Evolutionary conservation across 495 filamentous ascomycete species (phyloP), one percentile per base, ranked within the genome.

Genomic region (Penicillium coprophilum): DNA sequence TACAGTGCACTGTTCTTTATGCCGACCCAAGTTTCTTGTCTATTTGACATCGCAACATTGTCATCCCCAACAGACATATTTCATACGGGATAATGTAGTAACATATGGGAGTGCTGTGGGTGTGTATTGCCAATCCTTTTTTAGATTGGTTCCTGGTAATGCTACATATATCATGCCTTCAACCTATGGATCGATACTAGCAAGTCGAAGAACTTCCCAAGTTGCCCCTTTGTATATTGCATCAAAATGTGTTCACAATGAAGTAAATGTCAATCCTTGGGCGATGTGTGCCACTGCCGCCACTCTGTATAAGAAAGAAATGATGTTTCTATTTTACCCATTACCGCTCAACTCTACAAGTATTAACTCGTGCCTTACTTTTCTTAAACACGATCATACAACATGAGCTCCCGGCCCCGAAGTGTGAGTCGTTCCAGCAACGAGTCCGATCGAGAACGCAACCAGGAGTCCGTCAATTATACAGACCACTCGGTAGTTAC

Each of bases 161-260:
- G 32, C 5, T n/a, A n/a, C 7, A 32, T 32, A 32, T 32, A 32
- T 31, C 30, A n/a, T n/a, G n/a, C n/a, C n/a, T n/a, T n/a, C n/a
- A n/a, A n/a, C n/a, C n/a, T n/a, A n/a, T n/a, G n/a, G n/a, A n/a
- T n/a, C n/a, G n/a, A n/a, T n/a, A n/a, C n/a, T n/a, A n/a, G n/a
- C n/a, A n/a, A n/a, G n/a, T n/a, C 2, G 31, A 30, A 20, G 20
- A 31, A 32, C 11, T 21, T 20, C 19, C 23, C 13, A 2, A 51
- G 15, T 40, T 3, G 20, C 34, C 20, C 9, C 13, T n/a, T 10
- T 31, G n/a, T 10, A 19, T 12, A 34, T 69, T 48, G 44, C 49
- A 36, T 53, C 59, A 65, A 51, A 0, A 34, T 63, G 49, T 19
- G 55, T 46, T 58, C 60, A 63, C 55, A 41, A 53, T 63, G 57